Base-by-base conservation (phyloP, 306 rosid species). In the Biancaea sappan region DNA sequence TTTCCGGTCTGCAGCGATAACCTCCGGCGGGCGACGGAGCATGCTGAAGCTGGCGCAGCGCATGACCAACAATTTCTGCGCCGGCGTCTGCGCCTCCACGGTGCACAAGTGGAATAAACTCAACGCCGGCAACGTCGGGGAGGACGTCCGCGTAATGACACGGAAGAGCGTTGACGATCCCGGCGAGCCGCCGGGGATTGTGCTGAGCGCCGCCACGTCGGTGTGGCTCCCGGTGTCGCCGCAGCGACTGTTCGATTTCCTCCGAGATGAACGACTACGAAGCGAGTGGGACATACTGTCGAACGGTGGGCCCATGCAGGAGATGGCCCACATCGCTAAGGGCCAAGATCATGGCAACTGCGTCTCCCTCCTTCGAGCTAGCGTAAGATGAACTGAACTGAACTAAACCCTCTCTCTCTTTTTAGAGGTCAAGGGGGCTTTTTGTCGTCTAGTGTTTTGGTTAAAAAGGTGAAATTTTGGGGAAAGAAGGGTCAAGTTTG, bases 231-330 rank as follows among this genome's bases (percentile, higher is more conserved):
- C 97, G 0, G 85, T 84, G 9, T 79, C 96, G 0, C 89, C 97
- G 0, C 83, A 84, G 12, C 73, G 90, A 18, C 80, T 94, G 16
- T 94, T 94, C 1, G 88, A 94, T 66, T 94, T 94, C 77, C 80
- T 94, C 0, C 94, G 98, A 1, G 91, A 94, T 6, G 98, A 94
- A 44, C 72, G 91, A 22, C 93, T 94, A 1, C 76, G 98, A 6
- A 91, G 97, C 46, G 94, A 94, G 78, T 94, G 98, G 98, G 98
- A 94, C 79, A 94, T 94, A 13, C 85, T 94, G 11, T 94, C 98
- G 8, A 94, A 94, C 43, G 98, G 98, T 31, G 96, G 98, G 11
- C 98, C 98, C 70, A 94, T 94, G 98, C 97, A 94, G 62, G 98
- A 91, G 73, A 94, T 94, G 96, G 93, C 96, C 53, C 97, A 90